A percentile compares a stretch with the other conserved stretches of the same genome.
Evolutionary conservation across 148 eudicot species (phyloP).

Genomic region (Rhododendron mucronatum): DNA sequence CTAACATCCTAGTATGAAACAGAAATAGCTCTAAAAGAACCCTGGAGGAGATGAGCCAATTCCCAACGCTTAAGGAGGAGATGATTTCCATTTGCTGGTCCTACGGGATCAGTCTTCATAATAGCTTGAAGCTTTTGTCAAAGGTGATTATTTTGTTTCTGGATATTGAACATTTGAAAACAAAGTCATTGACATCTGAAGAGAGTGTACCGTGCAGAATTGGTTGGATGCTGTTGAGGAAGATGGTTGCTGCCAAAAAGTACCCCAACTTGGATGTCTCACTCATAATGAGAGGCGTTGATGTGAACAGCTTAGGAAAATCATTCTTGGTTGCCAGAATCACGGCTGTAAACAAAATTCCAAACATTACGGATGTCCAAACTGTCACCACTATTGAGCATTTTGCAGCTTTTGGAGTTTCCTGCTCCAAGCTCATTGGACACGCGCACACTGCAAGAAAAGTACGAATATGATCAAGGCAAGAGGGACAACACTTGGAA

Average conservation of each 20-base stretch:
- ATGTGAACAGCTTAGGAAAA: conserved; percentile 36
- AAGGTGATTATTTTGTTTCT: background rate
- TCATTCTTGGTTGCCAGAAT: conserved; percentile 23
- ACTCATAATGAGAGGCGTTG: conserved; percentile 21
- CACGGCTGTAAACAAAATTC: conserved; percentile 28
- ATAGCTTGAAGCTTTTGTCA: background rate
- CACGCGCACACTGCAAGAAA: conserved; percentile 50
- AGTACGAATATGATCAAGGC: background rate
- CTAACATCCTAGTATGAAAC: no score
- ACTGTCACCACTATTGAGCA: conserved; percentile 30
- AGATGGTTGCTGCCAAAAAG: conserved; percentile 40
- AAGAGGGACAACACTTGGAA: background rate
- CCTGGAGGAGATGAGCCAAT: no score
- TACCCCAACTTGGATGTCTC: conserved; percentile 38
- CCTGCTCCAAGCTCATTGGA: conserved; percentile 69
- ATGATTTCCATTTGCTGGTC: no score
- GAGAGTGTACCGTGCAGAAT: conserved; percentile 36
- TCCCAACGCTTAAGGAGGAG: no score
- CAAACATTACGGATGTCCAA: conserved; percentile 34
- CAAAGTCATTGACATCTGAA: background rate
- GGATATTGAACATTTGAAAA: background rate
- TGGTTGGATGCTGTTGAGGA: conserved; percentile 49
- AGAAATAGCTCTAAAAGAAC: no score
- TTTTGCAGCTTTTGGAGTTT: conserved; percentile 49
- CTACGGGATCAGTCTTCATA: background rate